Conservation (phyloP, 805 yeast genomes). For the Ogataea polymorpha region DNA sequence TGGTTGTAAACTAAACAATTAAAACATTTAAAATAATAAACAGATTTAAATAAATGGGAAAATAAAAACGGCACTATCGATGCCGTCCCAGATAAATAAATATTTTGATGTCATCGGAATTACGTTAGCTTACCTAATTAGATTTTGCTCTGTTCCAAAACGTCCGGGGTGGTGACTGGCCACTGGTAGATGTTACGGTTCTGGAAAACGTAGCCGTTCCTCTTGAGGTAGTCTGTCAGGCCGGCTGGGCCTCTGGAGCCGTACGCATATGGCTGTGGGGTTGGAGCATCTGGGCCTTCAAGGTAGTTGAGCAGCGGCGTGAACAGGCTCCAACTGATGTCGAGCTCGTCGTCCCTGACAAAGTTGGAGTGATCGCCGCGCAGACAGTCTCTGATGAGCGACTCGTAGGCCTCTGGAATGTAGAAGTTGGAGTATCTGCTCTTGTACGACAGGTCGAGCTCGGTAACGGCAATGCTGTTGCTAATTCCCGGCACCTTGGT, state of each 20-base stretch:
- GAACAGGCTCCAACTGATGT: conserved; percentile 87
- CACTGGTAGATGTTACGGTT: conserved; percentile 73
- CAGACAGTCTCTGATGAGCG: conserved; percentile 85
- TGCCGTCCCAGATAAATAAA: not conserved
- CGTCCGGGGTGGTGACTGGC: conserved; percentile 72
- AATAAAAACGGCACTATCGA: not conserved
- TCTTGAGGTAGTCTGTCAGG: conserved; percentile 56
- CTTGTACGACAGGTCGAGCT: conserved; percentile 83
- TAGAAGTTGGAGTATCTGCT: conserved; percentile 80
- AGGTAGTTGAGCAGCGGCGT: conserved; percentile 84
- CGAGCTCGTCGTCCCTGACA: conserved; percentile 96
- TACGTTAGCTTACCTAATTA: conserved; percentile 9
- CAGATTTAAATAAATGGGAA: not conserved
- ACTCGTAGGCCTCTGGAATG: conserved; percentile 98
- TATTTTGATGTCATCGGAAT: not conserved
- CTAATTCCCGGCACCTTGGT: conserved; percentile 91
- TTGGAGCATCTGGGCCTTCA: conserved; percentile 68
- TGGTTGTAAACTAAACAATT: not conserved
- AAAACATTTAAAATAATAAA: not conserved
- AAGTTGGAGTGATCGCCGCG: conserved; percentile 95
- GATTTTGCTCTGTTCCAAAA: conserved; percentile 27
- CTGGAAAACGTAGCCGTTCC: conserved; percentile 72
- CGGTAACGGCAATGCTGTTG: conserved; percentile 78
- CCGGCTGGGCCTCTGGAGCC: conserved; percentile 87
- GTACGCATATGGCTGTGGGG: conserved; percentile 71